Percentiles rank a stretch among this genome's conserved stretches.
phyloP scores from a whole-genome alignment of 2,329 filamentous ascomycete species.

The Fusarium secorum region DNA sequence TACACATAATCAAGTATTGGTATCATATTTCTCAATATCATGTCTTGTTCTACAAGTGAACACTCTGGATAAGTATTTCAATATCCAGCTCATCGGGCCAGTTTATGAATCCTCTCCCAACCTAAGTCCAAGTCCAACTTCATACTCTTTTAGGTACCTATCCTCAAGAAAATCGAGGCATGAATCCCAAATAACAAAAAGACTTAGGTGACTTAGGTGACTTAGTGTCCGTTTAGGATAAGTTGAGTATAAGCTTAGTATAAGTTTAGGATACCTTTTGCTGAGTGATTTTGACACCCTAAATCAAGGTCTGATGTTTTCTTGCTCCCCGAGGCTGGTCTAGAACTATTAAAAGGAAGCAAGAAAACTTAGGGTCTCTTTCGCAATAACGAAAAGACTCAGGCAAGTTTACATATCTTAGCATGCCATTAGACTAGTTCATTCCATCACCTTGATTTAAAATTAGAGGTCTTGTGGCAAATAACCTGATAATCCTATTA shows the following conservation, averaged over 20 bases:
- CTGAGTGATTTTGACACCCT: too few species aligned
- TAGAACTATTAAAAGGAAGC: too few species aligned
- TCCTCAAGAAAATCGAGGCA: too few species aligned
- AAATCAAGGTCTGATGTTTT: too few species aligned
- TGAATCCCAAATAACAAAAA: too few species aligned
- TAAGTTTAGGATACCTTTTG: too few species aligned
- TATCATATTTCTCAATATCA: fast-evolving
- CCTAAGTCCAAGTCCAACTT: neutral
- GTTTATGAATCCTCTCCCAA: fast-evolving
- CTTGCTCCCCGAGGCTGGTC: too few species aligned
- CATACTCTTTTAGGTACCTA: too few species aligned
- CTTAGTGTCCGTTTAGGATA: too few species aligned
- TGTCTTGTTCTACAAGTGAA: neutral
- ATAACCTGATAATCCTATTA: neutral
- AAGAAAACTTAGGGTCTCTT: neutral
- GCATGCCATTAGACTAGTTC: neutral
- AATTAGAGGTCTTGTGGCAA: neutral
- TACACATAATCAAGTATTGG: neutral
- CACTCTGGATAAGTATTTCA: neutral
- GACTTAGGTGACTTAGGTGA: too few species aligned
- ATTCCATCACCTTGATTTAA: neutral
- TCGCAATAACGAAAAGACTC: neutral
- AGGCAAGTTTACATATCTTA: neutral
- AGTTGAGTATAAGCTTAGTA: too few species aligned
- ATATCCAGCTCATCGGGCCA: neutral